phyloP scores from a whole-genome alignment of 352 stramenopile species.

The Phytophthora nicotianae region DNA sequence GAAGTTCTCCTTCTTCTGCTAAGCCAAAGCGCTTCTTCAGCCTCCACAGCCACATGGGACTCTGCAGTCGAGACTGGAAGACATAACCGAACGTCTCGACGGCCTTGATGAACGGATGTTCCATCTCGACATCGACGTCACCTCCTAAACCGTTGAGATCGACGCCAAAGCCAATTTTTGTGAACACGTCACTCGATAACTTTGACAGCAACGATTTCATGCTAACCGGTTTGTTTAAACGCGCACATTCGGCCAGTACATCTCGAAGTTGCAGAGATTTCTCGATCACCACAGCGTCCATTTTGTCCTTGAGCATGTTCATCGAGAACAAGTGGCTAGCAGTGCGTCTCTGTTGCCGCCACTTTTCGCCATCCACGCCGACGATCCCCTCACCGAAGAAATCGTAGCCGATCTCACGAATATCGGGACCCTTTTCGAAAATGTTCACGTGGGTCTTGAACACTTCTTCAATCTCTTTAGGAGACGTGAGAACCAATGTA shows the following conservation, averaged over 20 bases:
- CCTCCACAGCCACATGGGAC: conserved; percentile 52
- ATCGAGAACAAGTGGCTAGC: conserved; percentile 86
- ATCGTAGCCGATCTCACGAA: conserved; percentile 31
- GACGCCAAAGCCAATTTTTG: conserved; percentile 37
- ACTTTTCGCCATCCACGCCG: conserved; percentile 50
- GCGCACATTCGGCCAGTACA: conserved; percentile 24
- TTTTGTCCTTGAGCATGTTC: conserved; percentile 48
- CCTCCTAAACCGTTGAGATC: conserved; percentile 31
- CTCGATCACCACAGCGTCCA: conserved; percentile 43
- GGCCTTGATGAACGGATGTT: conserved; percentile 34
- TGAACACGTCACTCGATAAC: conserved; percentile 38
- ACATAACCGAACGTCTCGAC: conserved; percentile 28
- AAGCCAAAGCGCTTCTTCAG: conserved; percentile 38
- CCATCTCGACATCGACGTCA: conserved; percentile 30
- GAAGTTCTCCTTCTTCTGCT: conserved; percentile 38
- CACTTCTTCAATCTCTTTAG: conserved; percentile 30
- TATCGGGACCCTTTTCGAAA: conserved; percentile 42
- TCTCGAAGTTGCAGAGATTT: conserved; percentile 34
- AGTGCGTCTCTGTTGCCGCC: conserved; percentile 66
- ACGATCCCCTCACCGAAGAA: conserved; percentile 64
- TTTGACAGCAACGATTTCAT: conserved; percentile 37
- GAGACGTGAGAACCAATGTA: conserved; percentile 26
- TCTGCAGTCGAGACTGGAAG: conserved; percentile 33
- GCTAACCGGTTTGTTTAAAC: conserved; percentile 14
- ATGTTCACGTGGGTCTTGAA: conserved; percentile 51